These are phyloP conservation scores for Backusella sp. DNA, from an alignment of 192 early-diverging fungal species.

Conservation along the genomic window DNA sequence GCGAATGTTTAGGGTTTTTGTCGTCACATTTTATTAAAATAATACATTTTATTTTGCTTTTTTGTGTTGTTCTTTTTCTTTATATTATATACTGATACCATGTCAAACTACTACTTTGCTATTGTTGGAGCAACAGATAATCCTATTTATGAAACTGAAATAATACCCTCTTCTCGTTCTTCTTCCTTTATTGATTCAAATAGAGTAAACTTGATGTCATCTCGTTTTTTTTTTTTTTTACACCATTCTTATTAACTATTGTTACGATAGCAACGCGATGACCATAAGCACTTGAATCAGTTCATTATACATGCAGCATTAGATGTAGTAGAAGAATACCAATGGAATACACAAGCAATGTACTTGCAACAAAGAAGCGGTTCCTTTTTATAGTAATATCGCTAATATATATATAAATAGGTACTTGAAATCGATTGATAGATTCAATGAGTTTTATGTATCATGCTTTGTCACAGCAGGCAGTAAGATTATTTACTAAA, in stretches of 20 bases:
- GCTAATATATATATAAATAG: slow-evolving; percentile 37
- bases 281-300: slow-evolving; percentile 89
- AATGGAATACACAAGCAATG: slow-evolving; percentile 85
- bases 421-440: slow-evolving; percentile 93
- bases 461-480: slow-evolving; percentile 91
- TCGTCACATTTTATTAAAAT: not conserved
- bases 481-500: slow-evolving; percentile 46
- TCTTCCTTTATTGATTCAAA: slow-evolving; percentile 36
- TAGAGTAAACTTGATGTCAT: slow-evolving; percentile 12
- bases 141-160: slow-evolving; percentile 95
- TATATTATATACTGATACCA: not conserved
- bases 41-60: not conserved
- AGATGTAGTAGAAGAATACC: slow-evolving; percentile 94
- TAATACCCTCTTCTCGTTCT: slow-evolving; percentile 54
- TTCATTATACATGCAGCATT: slow-evolving; percentile 96
- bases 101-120: slow-evolving; percentile 74
- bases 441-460: slow-evolving; percentile 92
- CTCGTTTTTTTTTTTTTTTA: not conserved
- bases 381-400: not conserved
- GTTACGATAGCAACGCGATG: slow-evolving; percentile 58
- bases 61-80: not conserved
- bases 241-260: not conserved
- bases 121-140: slow-evolving; percentile 94
- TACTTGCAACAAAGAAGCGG: slow-evolving; percentile 30
- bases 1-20: not conserved